These are phyloP conservation scores for Barbarea vulgaris DNA, from an alignment of 345 rosid genomes.

Conservation along the genomic window DNA sequence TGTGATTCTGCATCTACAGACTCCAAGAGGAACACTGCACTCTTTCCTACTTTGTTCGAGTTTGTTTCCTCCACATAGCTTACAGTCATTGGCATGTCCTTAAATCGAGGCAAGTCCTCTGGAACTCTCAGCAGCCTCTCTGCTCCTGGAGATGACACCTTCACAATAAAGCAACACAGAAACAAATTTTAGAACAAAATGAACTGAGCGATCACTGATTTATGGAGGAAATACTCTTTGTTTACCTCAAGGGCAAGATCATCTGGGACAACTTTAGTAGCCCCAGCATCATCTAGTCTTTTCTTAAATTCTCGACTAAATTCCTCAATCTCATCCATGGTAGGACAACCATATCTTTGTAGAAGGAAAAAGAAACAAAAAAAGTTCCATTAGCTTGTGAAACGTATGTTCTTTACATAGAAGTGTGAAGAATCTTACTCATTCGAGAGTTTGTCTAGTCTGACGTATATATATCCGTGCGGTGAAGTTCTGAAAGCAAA, in stretches of 20 bases:
- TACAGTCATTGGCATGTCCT: constrained; percentile 74
- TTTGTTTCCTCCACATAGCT: constrained; percentile 54
- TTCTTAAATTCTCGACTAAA: constrained; percentile 70
- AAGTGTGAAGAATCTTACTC: constrained; percentile 49
- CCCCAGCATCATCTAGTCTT: constrained; percentile 80
- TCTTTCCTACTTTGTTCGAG: constrained; percentile 45
- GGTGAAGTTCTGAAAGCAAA: constrained; percentile 81
- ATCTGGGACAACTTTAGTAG: constrained; percentile 61
- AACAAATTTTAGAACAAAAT: not conserved
- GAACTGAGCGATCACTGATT: not conserved
- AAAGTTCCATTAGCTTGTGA: constrained; percentile 12
- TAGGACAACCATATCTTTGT: constrained; percentile 82
- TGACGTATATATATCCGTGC: constrained; percentile 75
- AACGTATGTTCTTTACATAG: not conserved
- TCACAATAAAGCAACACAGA: constrained; percentile 20
- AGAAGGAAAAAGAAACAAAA: not conserved
- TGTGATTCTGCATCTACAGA: constrained; percentile 59
- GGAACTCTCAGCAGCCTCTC: constrained; percentile 83
- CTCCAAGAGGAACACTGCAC: constrained; percentile 65
- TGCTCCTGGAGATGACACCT: constrained; percentile 95
- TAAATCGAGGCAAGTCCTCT: constrained; percentile 66
- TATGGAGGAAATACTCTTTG: constrained; percentile 1
- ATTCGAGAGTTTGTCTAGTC: constrained; percentile 74
- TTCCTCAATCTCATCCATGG: constrained; percentile 76
- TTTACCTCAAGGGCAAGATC: constrained; percentile 84